phyloP scores from a whole-genome alignment of 2,329 filamentous ascomycete species.

The Exophiala bonariae region DNA sequence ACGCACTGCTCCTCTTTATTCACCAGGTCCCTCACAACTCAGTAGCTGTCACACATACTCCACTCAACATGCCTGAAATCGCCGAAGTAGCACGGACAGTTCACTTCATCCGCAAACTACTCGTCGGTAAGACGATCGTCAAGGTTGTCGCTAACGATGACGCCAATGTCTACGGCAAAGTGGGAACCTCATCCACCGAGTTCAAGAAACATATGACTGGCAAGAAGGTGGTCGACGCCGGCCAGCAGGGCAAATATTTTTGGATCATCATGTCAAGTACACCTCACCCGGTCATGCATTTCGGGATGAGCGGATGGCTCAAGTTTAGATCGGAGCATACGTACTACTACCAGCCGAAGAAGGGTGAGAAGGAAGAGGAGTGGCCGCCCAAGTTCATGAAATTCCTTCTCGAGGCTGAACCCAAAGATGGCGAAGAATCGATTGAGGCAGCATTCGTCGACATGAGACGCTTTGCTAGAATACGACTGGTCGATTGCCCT shows the following conservation, averaged over 20 bases:
- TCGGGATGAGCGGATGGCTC: constrained; percentile 80
- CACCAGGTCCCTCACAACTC: no score
- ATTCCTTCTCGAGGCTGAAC: constrained; percentile 71
- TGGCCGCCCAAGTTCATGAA: constrained; percentile 95
- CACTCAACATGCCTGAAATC: constrained; percentile 48
- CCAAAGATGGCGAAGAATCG: constrained; percentile 51
- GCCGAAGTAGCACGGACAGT: constrained; percentile 77
- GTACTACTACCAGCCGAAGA: constrained; percentile 73
- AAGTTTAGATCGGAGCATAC: constrained; percentile 79
- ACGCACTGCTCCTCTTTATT: no score
- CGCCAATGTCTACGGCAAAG: constrained; percentile 85
- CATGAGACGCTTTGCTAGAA: constrained; percentile 72
- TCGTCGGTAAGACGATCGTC: constrained; percentile 79
- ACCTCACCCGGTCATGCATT: constrained; percentile 86
- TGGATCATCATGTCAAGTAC: constrained; percentile 78
- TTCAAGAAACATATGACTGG: constrained; percentile 74
- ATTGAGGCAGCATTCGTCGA: constrained; percentile 80
- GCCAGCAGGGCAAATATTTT: constrained; percentile 96
- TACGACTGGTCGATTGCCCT: constrained; percentile 79
- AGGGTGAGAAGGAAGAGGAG: constrained; percentile 50
- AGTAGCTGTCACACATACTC: no score
- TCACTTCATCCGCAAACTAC: constrained; percentile 76
- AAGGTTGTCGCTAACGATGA: constrained; percentile 75
- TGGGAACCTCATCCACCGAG: constrained; percentile 72
- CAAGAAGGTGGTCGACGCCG: constrained; percentile 69